Base-by-base conservation (phyloP, 108 stramenopile genomes). In the Cyclotella kingstonii region DNA sequence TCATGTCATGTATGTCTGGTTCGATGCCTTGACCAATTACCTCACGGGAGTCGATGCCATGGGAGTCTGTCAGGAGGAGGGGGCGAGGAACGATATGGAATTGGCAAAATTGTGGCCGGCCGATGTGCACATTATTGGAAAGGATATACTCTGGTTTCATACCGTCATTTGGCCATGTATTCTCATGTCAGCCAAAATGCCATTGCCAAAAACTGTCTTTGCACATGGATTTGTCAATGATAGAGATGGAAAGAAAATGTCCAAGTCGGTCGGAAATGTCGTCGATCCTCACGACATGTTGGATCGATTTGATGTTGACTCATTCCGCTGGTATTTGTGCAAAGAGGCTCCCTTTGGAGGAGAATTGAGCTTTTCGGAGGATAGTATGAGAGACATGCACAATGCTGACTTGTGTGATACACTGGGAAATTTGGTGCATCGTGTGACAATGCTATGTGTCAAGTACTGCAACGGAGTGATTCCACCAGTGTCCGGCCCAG, bases 1-100 rank as follows among this genome's bases (percentile, higher is more conserved):
- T 34, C 94, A 95, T 73, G 98, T 98, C 74, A 96, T 98, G 96
- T 99, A 99, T 74, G 98, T 99, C 14, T 99, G 98, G 98, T 84
- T 99, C 38, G 98, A 99, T 84, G 98, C 98, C 5, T 68, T 99
- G 30, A 85, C 93, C 18, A 99, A 98, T 79, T 99, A 99, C 61
- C 54, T 98, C 41, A 94, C 95, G 0, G 96, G 95, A 25, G 81
- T 96, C 25, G 84, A 95, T 63, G 90, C 76, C 11, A 73, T 96
- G 65, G 80, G 77, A 19, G 78, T 78, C 34, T 36, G 33, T 41
- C 64, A 75, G 30, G 61, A 56, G n/a, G 73, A 84, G 22, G 73
- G 62, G 0, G n/a, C n/a, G n/a, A 42, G 33, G 30, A 55, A 57
- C 38, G 63, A 83, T 45, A 68, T 77, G 17, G 75, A 68, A 26